Base-by-base conservation (phyloP, 2,329 filamentous ascomycete genomes). In the Taxawa tesnikishii region DNA sequence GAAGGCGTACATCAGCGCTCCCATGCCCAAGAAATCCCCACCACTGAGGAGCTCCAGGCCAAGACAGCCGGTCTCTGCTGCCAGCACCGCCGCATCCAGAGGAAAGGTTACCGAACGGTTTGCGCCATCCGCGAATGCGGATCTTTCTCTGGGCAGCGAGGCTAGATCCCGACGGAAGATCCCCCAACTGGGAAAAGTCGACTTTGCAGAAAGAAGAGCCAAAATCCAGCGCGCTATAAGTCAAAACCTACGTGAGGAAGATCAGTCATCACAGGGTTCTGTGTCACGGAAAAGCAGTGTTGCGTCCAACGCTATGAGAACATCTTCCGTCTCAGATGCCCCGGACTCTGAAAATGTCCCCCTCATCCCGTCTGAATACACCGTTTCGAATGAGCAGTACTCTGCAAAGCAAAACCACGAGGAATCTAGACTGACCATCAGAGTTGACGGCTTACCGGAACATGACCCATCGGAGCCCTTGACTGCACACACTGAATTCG, bases 181-280 rank as follows among this genome's bases (percentile, higher is more conserved):
- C 19, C 69, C 68, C n/a, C 68, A 74, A 46, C 46, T 87, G 37
- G 79, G 79, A 1, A 79, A 79, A 38, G 82, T 92, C 32, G 83
- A 94, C 55, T 90, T 92, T 51, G 83, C 80, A 38, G 81, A 83
- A 43, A 72, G 83, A 31, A 70, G 85, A 44, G 79, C 84, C 49
- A 75, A 77, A 38, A 92, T 93, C 46, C 79, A 87, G 44, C 73
- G 84, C 35, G 84, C 83, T 10, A 88, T 92, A 54, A 87, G 75
- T 44, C 83, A 81, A 50, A 83, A 80, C n/a, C 75, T 90, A 29
- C 72, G 79, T 40, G 79, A 83, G 48, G 79, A 63, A 8, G 27
- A 29, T 16, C 15, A 12, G 8, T 29, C 27, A 11, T 12, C 12
- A 9, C 27, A 29, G 15, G 14, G 27, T 11, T 33, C 43, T 40